Evolutionary conservation across 805 yeast species (phyloP).

Genomic region (Wickerhamiella sergipiensis): DNA sequence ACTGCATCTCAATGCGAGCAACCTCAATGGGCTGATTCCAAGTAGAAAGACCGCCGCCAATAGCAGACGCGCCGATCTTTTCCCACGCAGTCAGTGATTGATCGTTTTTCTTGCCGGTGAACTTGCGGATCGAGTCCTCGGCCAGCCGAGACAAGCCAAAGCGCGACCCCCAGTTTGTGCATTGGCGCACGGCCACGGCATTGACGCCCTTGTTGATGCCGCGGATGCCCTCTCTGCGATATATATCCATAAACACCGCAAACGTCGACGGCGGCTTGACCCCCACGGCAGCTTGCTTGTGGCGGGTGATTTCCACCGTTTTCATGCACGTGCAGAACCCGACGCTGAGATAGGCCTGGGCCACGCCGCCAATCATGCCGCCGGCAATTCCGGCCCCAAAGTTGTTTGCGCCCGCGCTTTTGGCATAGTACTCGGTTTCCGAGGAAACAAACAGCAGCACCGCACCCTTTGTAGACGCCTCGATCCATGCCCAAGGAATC

Average conservation of each 20-base stretch:
- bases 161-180: slow-evolving; percentile 98
- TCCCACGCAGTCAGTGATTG: slow-evolving; percentile 54
- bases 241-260: slow-evolving; percentile 77
- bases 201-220: slow-evolving; percentile 97
- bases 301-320: slow-evolving; percentile 91
- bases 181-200: slow-evolving; percentile 97
- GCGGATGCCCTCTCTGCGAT: slow-evolving; percentile 70
- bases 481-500: slow-evolving; percentile 99
- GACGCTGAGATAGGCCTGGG: slow-evolving; percentile 90
- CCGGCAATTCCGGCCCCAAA: slow-evolving; percentile 87
- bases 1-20: slow-evolving; percentile 95
- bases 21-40: slow-evolving; percentile 99
- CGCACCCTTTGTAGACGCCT: slow-evolving; percentile 98
- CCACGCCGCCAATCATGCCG: slow-evolving; percentile 92
- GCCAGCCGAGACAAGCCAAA: slow-evolving; percentile 87
- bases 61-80: slow-evolving; percentile 68
- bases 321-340: slow-evolving; percentile 99
- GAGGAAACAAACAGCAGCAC: slow-evolving; percentile 83
- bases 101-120: slow-evolving; percentile 39
- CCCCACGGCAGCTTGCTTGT: slow-evolving; percentile 61
- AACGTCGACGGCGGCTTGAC: slow-evolving; percentile 61
- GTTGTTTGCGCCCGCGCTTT: slow-evolving; percentile 43
- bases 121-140: slow-evolving; percentile 63
- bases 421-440: slow-evolving; percentile 75
- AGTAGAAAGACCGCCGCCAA: slow-evolving; percentile 96